These are phyloP conservation scores for Rubus idaeus DNA, from an alignment of 306 rosid species.

Conservation along the genomic window DNA sequence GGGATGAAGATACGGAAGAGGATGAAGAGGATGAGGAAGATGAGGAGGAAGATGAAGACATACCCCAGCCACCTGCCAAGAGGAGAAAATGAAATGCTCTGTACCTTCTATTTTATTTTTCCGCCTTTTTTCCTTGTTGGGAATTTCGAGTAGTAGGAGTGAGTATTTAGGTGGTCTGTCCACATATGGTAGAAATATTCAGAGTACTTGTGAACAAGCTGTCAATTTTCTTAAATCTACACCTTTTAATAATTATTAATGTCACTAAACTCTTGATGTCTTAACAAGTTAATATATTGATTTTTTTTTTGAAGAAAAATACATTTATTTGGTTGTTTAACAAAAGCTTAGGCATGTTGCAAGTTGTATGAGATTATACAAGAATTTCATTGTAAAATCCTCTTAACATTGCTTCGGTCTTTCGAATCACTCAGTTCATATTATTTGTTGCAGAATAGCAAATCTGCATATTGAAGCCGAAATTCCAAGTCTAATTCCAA, in stretches of 20 bases:
- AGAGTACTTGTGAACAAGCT: slow-evolving; percentile 11
- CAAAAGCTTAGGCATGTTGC: background rate
- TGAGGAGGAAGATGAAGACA: slow-evolving; percentile 34
- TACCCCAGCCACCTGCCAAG: slow-evolving; percentile 49
- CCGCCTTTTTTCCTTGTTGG: slow-evolving; percentile 8
- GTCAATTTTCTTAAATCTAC: background rate
- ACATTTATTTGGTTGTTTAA: background rate
- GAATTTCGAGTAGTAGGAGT: slow-evolving; percentile 23
- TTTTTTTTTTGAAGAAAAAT: background rate
- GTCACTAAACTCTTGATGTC: background rate
- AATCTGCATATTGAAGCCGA: background rate
- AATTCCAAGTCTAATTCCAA: too few species aligned
- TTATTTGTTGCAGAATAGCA: background rate
- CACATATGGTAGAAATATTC: slow-evolving; percentile 19
- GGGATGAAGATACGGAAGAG: slow-evolving; percentile 34
- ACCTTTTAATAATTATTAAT: slow-evolving; percentile 11
- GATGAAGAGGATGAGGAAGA: slow-evolving; percentile 41
- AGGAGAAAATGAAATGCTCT: slow-evolving; percentile 37
- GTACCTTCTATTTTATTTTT: background rate
- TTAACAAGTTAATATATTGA: background rate
- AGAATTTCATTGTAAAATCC: too few species aligned
- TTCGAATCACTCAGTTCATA: background rate
- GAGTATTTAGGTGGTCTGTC: slow-evolving; percentile 30
- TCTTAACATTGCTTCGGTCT: too few species aligned
- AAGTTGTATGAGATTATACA: too few species aligned